Evolutionary conservation across 768 basidiomycete genomes (phyloP).

Genomic region (Pisolithus tinctorius): DNA sequence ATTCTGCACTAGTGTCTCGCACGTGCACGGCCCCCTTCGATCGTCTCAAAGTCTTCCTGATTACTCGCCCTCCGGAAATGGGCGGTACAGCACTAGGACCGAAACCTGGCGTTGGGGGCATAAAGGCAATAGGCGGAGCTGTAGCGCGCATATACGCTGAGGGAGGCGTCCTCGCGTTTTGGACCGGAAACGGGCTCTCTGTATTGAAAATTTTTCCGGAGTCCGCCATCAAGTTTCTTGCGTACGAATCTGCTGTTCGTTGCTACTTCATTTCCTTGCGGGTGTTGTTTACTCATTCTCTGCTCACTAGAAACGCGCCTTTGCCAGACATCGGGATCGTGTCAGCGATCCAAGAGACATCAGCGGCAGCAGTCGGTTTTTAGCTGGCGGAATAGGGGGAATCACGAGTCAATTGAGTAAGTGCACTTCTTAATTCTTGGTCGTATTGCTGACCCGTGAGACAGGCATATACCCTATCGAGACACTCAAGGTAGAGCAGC

Average conservation of each 20-base stretch:
- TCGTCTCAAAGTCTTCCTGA: conserved; percentile 92
- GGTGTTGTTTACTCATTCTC: conserved; percentile 12
- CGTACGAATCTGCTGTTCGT: conserved; percentile 89
- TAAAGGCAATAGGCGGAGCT: conserved; percentile 64
- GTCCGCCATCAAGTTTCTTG: conserved; percentile 96
- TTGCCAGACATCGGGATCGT: conserved; percentile 86
- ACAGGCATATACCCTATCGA: conserved; percentile 95
- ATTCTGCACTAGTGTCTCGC: conserved; percentile 65
- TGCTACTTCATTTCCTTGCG: conserved; percentile 7
- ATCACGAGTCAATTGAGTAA: conserved; percentile 84
- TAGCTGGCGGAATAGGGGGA: conserved; percentile 96
- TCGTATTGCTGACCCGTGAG: conserved; percentile 11
- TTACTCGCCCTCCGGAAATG: conserved; percentile 77
- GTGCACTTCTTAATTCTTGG: conserved; percentile 21
- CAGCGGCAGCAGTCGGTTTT: conserved; percentile 85
- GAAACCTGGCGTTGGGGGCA: conserved; percentile 42
- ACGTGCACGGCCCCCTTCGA: conserved; percentile 98
- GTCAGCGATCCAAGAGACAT: conserved; percentile 87
- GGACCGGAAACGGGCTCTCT: conserved; percentile 96
- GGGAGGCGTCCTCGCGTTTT: conserved; percentile 86
- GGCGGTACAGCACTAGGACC: conserved; percentile 44
- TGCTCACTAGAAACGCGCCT: conserved; percentile 74
- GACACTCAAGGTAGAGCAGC: conserved; percentile 69
- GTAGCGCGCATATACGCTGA: conserved; percentile 80
- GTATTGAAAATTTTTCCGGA: conserved; percentile 96